Conservation (phyloP, 306 rosid species). For the Cicer arietinum region DNA sequence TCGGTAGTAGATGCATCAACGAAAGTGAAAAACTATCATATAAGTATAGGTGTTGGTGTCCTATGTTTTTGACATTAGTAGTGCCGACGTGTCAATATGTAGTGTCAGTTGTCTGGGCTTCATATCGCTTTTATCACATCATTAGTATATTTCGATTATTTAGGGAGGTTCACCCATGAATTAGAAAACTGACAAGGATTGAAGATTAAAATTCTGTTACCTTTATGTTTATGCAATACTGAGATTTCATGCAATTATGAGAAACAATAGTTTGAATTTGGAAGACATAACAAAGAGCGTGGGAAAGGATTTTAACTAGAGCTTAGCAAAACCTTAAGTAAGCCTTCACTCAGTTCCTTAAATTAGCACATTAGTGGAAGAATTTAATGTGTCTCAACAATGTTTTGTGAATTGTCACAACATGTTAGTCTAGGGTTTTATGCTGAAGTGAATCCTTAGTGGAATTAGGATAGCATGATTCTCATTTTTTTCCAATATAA, state of each 20-base stretch:
- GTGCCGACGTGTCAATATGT: no score
- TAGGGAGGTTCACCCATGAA: conserved; percentile 29
- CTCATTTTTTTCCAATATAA: conserved; percentile 24
- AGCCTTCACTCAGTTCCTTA: conserved; percentile 22
- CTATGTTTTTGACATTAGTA: no score
- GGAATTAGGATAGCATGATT: conserved; percentile 18
- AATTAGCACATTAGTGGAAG: conserved; percentile 17
- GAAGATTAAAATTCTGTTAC: conserved; percentile 16
- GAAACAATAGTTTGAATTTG: conserved; percentile 33
- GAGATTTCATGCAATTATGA: conserved; percentile 23
- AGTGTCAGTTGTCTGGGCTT: no score
- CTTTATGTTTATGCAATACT: conserved; percentile 35
- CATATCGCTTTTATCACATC: conserved; percentile 14
- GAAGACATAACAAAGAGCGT: conserved; percentile 31
- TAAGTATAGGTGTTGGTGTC: no score
- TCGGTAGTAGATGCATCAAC: no score
- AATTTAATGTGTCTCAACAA: not conserved
- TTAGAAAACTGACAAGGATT: conserved; percentile 17
- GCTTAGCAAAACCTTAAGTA: conserved; percentile 32
- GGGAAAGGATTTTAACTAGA: conserved; percentile 28
- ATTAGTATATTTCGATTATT: conserved; percentile 14
- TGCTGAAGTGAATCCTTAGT: conserved; percentile 16
- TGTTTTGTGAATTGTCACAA: not conserved
- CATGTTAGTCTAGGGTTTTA: conserved; percentile 12
- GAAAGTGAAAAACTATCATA: no score